Evolutionary conservation across 768 basidiomycete genomes (phyloP), one percentile per base, ranked within the genome.

Genomic region (Basidioascus undulatus): DNA sequence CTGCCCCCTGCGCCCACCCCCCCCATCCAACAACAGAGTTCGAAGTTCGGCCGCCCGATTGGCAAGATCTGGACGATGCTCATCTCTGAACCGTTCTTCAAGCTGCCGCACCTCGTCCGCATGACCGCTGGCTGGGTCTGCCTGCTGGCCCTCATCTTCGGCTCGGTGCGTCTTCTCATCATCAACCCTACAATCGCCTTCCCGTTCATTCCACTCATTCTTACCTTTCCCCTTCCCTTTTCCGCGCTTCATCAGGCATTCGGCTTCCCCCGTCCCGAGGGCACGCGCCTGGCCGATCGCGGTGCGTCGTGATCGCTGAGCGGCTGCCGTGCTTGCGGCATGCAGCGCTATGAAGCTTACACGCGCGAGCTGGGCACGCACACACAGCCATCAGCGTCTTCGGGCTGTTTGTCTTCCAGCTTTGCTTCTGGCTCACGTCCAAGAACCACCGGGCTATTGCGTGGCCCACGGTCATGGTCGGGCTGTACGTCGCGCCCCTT

Each of bases 341-440:
- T n/a, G n/a, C n/a, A n/a, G n/a, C n/a, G n/a, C n/a, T n/a, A n/a
- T n/a, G n/a, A n/a, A n/a, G n/a, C n/a, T n/a, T n/a, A n/a, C n/a
- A n/a, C n/a, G n/a, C n/a, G n/a, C n/a, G n/a, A n/a, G n/a, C n/a
- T n/a, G n/a, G n/a, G 61, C 45, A 70, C 74, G 75, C 70, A 23
- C 77, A 83, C 52, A 72, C 80, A 44, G 73, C 75, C 12, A 79
- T 84, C 53, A 78, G 74, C 7, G 70, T 86, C 33, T 62, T 78
- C 32, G 82, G 82, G 19, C 67, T 87, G 28, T 59, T 74, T 47
- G 54, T 84, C 34, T 84, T 86, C 65, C 80, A 86, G 56, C 62
- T 64, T 37, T 61, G 71, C 48, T 81, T 84, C 59, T 83, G 66
- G 63, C 46, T 66, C 12, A 64, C 70, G 5, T 84, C 81, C 7